Conservation (phyloP, 192 early-diverging fungal genomes). For the Phlyctochytrium arcticum region DNA sequence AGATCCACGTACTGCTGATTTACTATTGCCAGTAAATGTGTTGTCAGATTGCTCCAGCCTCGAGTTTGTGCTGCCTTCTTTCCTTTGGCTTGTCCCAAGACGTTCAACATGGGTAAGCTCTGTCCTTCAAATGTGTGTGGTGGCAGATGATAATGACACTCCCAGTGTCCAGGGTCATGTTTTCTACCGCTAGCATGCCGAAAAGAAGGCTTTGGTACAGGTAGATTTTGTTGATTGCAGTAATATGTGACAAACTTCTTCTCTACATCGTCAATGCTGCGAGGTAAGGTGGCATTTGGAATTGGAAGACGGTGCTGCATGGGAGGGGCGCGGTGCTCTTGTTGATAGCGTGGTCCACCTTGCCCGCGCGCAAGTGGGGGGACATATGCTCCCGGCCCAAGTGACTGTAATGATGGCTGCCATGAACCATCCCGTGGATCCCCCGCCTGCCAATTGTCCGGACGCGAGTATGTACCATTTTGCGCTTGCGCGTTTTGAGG, state of each 20-base stretch:
- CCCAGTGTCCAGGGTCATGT: background rate
- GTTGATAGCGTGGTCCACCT: no score
- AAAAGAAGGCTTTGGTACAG: slow-evolving; percentile 3
- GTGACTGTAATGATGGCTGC: no score
- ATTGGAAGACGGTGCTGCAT: background rate
- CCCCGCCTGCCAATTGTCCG: no score
- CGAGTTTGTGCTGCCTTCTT: slow-evolving; percentile 9
- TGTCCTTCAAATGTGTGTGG: slow-evolving; percentile 13
- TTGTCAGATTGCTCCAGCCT: slow-evolving; percentile 17
- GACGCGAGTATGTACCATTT: no score
- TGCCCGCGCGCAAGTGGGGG: no score
- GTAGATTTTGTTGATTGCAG: slow-evolving; percentile 10
- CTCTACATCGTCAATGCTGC: slow-evolving; percentile 17
- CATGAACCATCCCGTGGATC: no score
- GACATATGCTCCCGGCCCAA: no score
- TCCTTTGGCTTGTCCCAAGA: background rate
- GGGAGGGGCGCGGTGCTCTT: background rate
- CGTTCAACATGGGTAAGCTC: background rate
- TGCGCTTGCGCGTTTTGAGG: background rate
- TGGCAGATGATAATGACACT: slow-evolving; percentile 7
- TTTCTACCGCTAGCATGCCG: background rate
- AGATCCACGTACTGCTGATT: slow-evolving; percentile 16
- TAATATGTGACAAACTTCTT: slow-evolving; percentile 31
- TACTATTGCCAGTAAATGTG: slow-evolving; percentile 20
- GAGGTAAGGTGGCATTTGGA: slow-evolving; percentile 13